Conservation (phyloP, 345 rosid species). For the Syzygium oleosum region DNA sequence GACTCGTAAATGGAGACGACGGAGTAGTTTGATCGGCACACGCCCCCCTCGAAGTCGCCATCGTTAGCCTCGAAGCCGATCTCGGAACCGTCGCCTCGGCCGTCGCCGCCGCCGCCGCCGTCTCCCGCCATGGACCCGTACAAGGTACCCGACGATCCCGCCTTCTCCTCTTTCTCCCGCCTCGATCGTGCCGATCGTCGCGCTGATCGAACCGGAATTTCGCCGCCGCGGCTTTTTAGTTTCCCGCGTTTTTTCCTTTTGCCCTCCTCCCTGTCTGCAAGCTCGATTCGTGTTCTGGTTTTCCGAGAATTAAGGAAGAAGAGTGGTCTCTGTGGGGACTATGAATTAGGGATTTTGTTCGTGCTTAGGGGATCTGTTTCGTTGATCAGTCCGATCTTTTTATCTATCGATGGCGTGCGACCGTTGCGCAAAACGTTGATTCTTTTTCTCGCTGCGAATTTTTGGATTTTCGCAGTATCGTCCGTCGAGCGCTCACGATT, state of each 20-base stretch:
- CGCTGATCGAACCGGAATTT: neutral
- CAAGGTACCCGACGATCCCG: slow-evolving; percentile 5
- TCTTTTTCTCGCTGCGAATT: too few relatives aligned
- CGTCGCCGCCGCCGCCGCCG: neutral
- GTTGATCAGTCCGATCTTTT: neutral
- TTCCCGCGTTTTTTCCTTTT: neutral
- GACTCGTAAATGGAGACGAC: neutral
- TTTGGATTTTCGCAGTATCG: slow-evolving; percentile 24
- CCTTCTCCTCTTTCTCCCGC: neutral
- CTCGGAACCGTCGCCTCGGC: neutral
- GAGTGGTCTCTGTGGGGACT: neutral
- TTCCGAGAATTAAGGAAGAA: neutral
- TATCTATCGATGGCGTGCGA: neutral
- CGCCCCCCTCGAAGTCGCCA: neutral
- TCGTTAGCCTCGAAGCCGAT: neutral
- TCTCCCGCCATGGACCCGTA: slow-evolving; percentile 33
- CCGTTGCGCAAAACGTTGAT: neutral
- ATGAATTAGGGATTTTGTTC: neutral
- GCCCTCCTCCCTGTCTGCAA: too few relatives aligned
- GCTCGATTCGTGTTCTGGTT: neutral
- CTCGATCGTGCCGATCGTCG: neutral
- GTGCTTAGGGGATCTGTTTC: neutral
- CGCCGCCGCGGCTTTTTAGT: neutral
- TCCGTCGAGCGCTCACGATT: slow-evolving; percentile 59
- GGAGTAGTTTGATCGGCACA: neutral